Evolutionary conservation across 164 flowering plant species (phyloP), one percentile per base, ranked within the genome.

Genomic region (Brasenia schreberi): DNA sequence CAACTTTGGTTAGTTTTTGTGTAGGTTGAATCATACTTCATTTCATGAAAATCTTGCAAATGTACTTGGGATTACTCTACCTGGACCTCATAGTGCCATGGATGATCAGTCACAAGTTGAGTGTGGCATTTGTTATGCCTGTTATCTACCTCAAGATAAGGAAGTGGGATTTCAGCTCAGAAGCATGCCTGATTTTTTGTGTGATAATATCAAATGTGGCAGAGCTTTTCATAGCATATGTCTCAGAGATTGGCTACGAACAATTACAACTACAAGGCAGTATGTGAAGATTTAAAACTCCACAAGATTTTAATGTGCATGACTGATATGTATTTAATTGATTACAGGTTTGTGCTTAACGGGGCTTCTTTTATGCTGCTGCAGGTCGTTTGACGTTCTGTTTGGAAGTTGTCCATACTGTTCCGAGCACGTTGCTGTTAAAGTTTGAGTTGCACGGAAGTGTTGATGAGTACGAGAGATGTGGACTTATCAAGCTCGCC

Each of bases 91-190:
- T 18, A 72, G 72, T 64, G 72, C 66, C 42, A 67, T 59, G 69
- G 75, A 69, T 63, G 74, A 75, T 44, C 77, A 81, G 49, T 78
- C 77, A 65, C 79, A 78, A 81, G 72, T 77, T 69, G 97, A 91
- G 68, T 89, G 97, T 79, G 97, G 97, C 64, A 88, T 91, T 64
- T 91, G 97, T 74, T 87, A 91, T 83, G 86, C 96, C 64, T 86
- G 80, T 52, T 81, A 60, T 76, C 96, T 91, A 69, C 96, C 96
- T 7, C 64, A 67, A 90, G 97, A 87, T 77, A 83, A 79, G 23
- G 93, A 87, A 73, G 85, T 91, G 69, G 96, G 93, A 73, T 70
- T 75, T 56, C 75, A 75, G 70, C 83, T 92, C 76, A 91, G 97
- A 65, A 77, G 81, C 65, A 78, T 71, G 52, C 83, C 89, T 62